Percentiles rank a stretch among this genome's conserved stretches.
Evolutionary conservation across 1,284 basidiomycete genomes (phyloP).

Genomic region (Ceratobasidium sp.): DNA sequence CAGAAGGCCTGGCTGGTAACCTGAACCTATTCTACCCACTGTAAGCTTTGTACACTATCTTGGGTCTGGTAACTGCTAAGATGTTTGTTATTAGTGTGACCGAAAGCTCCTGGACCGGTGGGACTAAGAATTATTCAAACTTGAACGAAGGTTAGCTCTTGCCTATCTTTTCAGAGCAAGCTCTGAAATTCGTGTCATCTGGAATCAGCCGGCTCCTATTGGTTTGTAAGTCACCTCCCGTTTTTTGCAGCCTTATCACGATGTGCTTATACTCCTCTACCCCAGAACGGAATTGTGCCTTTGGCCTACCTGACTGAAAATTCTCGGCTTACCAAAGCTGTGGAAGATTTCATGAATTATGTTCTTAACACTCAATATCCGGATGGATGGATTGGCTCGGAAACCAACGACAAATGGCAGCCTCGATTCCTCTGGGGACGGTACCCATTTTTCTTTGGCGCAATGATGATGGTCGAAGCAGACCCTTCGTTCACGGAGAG

Average conservation of each 20-base stretch:
- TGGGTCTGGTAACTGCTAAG: background rate
- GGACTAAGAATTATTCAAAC: conserved; percentile 31
- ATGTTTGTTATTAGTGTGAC: conserved; percentile 6
- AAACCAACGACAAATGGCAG: conserved; percentile 32
- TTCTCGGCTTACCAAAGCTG: conserved; percentile 26
- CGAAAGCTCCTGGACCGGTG: conserved; percentile 30
- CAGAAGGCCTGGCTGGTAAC: conserved; percentile 30
- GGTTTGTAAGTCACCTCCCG: conserved; percentile 29
- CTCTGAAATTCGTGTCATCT: background rate
- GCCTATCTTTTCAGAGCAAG: background rate
- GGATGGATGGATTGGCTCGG: conserved; percentile 33
- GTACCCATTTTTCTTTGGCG: conserved; percentile 38
- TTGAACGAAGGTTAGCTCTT: conserved; percentile 34
- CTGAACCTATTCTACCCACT: conserved; percentile 34
- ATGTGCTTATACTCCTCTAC: background rate
- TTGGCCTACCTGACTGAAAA: conserved; percentile 31
- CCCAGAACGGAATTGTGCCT: conserved; percentile 35
- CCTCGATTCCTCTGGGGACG: conserved; percentile 33
- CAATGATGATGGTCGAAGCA: conserved; percentile 33
- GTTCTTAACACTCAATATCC: conserved; percentile 25
- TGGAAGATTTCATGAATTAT: conserved; percentile 26
- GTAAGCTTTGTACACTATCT: background rate
- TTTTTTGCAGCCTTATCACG: background rate
- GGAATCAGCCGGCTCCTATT: conserved; percentile 33
- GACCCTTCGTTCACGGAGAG: conserved; percentile 27